phyloP scores from a whole-genome alignment of 495 filamentous ascomycete species.

The Trichoderma asperelloides region DNA sequence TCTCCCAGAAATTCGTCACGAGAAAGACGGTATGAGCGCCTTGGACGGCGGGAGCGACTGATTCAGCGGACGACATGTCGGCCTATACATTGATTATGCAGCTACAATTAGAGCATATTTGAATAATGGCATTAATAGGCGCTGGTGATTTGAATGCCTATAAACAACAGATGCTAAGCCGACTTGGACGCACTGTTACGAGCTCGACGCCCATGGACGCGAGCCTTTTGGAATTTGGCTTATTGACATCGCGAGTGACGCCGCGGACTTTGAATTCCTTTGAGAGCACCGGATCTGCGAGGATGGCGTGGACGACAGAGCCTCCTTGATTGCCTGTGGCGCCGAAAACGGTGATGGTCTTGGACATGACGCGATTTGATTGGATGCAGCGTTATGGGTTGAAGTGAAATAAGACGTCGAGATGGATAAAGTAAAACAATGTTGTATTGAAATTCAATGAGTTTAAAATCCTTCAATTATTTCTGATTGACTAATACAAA shows the following conservation, averaged over 20 bases:
- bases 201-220: conserved; percentile 33
- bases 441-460: background rate
- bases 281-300: conserved; percentile 39
- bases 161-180: too few relatives aligned
- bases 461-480: background rate
- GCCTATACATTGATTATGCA: conserved; percentile 13
- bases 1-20: conserved; percentile 34
- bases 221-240: conserved; percentile 30
- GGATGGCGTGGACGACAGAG: conserved; percentile 44
- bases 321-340: conserved; percentile 56
- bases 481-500: background rate
- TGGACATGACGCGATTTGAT: conserved; percentile 24
- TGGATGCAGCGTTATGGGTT: too few relatives aligned
- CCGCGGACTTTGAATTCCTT: conserved; percentile 44
- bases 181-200: conserved; percentile 20
- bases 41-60: conserved; percentile 34
- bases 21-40: conserved; percentile 41
- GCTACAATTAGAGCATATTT: background rate
- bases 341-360: conserved; percentile 51
- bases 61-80: conserved; percentile 27
- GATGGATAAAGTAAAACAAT: background rate
- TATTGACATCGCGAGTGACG: conserved; percentile 44
- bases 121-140: too few relatives aligned
- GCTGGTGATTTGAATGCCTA: too few relatives aligned
- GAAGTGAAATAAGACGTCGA: background rate